Evolutionary conservation across 2,329 filamentous ascomycete species (phyloP).

Genomic region (Fusarium citri): DNA sequence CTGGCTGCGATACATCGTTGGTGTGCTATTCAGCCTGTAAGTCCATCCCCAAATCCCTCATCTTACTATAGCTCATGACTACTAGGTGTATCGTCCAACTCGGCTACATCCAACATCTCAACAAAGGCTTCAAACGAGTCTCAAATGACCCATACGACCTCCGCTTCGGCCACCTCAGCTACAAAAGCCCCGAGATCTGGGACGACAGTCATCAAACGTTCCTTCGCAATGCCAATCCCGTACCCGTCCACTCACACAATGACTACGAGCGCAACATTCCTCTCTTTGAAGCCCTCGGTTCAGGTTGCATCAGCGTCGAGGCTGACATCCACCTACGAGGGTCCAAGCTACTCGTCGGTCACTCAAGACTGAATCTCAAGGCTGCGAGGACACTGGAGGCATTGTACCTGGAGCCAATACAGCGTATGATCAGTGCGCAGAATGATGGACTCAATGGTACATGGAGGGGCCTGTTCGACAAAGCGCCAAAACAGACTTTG

Average conservation of each 20-base stretch:
- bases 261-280: constrained; percentile 22
- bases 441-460: not conserved
- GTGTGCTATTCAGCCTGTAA: constrained; percentile 3
- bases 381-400: not conserved
- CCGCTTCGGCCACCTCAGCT: constrained; percentile 9
- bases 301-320: constrained; percentile 20
- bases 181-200: constrained; percentile 20
- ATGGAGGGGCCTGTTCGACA: constrained; percentile 5
- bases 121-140: not conserved
- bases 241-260: constrained; percentile 21
- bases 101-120: constrained; percentile 1
- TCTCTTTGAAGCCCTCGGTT: constrained; percentile 22
- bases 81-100: constrained; percentile 6
- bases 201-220: constrained; percentile 19
- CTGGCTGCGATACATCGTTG: constrained; percentile 1
- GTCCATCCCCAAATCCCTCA: not conserved
- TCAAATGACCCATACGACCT: constrained; percentile 29
- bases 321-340: constrained; percentile 9
- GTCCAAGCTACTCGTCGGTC: not conserved
- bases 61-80: not conserved
- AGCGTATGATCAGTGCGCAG: constrained; percentile 13
- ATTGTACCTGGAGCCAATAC: constrained; percentile 9
- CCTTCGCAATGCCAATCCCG: constrained; percentile 6
- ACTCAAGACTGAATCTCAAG: not conserved
- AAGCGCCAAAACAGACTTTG: constrained; percentile 2